These are phyloP conservation scores for Ceratobasidium sp. DNA, from an alignment of 1,284 basidiomycete genomes.

Conservation along the genomic window DNA sequence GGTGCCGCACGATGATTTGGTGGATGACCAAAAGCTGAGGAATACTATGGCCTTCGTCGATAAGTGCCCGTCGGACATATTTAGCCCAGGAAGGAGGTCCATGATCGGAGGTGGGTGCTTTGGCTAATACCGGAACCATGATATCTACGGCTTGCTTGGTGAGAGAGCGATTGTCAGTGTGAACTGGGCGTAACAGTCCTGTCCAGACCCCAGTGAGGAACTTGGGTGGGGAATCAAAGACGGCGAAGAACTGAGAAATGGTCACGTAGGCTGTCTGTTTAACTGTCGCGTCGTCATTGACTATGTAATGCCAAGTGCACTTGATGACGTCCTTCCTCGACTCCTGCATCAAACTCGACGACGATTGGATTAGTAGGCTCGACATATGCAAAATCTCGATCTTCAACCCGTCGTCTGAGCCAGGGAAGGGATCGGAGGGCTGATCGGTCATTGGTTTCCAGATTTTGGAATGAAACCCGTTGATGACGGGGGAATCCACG, in stretches of 20 bases:
- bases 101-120: slow-evolving; percentile 61
- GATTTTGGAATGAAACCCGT: slow-evolving; percentile 71
- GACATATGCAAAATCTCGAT: slow-evolving; percentile 93
- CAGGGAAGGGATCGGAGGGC: slow-evolving; percentile 59
- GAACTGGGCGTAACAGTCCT: slow-evolving; percentile 80
- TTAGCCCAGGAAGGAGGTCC: slow-evolving; percentile 87
- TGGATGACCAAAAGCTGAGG: slow-evolving; percentile 88
- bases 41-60: slow-evolving; percentile 85
- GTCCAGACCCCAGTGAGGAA: slow-evolving; percentile 95
- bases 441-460: slow-evolving; percentile 74
- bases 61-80: slow-evolving; percentile 82
- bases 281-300: slow-evolving; percentile 85
- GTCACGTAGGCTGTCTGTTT: slow-evolving; percentile 94
- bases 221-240: slow-evolving; percentile 89
- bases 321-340: slow-evolving; percentile 94
- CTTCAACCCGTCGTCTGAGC: slow-evolving; percentile 79
- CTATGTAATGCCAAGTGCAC: slow-evolving; percentile 90
- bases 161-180: slow-evolving; percentile 68
- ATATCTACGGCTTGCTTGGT: slow-evolving; percentile 90
- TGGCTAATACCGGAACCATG: slow-evolving; percentile 82
- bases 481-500: slow-evolving; percentile 72
- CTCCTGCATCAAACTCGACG: slow-evolving; percentile 75
- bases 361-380: slow-evolving; percentile 86
- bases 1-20: slow-evolving; percentile 89
- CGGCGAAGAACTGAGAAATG: slow-evolving; percentile 91